A percentile compares a stretch with the other conserved stretches of the same genome.
These are phyloP conservation scores for Pseudozyma thailandica DNA, from an alignment of 1,284 basidiomycete genomes.

Conservation along the genomic window DNA sequence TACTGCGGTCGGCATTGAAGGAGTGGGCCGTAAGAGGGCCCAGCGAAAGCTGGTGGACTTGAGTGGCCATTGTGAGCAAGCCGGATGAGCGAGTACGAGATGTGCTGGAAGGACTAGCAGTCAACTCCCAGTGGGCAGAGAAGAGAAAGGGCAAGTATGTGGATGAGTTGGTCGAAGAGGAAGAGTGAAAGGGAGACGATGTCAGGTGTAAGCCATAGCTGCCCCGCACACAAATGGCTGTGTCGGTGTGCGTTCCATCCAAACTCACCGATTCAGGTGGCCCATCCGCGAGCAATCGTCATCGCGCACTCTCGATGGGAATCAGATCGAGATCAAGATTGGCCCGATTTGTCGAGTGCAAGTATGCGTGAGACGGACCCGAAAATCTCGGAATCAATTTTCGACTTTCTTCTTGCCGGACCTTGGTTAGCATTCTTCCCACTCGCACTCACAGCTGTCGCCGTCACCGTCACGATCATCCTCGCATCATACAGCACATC, in stretches of 20 bases:
- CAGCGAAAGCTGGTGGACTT: conserved; percentile 76
- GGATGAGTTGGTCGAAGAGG: neutral
- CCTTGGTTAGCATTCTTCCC: too few relatives aligned
- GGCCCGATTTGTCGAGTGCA: neutral
- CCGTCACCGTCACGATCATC: neutral
- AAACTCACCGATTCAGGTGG: conserved; percentile 5
- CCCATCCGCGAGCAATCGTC: conserved; percentile 23
- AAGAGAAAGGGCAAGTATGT: neutral
- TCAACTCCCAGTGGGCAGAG: conserved; percentile 39
- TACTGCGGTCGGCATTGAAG: conserved; percentile 88
- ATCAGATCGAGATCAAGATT: neutral
- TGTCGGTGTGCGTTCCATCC: neutral
- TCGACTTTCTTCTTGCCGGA: conserved; percentile 19
- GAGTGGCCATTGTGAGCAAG: conserved; percentile 46
- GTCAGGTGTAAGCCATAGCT: neutral
- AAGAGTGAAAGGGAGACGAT: neutral
- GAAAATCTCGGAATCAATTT: conserved; percentile 18
- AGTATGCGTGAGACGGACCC: conserved; percentile 28
- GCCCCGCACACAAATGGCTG: conserved; percentile 15
- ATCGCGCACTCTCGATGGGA: conserved; percentile 7
- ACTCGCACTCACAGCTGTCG: neutral
- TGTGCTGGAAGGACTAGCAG: conserved; percentile 57
- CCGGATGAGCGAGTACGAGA: neutral
- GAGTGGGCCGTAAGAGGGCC: conserved; percentile 88
- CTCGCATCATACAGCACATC: neutral